A percentile compares a stretch with the other conserved stretches of the same genome.
Conservation (phyloP, 1,284 basidiomycete genomes). For the Tilletia setariae region DNA sequence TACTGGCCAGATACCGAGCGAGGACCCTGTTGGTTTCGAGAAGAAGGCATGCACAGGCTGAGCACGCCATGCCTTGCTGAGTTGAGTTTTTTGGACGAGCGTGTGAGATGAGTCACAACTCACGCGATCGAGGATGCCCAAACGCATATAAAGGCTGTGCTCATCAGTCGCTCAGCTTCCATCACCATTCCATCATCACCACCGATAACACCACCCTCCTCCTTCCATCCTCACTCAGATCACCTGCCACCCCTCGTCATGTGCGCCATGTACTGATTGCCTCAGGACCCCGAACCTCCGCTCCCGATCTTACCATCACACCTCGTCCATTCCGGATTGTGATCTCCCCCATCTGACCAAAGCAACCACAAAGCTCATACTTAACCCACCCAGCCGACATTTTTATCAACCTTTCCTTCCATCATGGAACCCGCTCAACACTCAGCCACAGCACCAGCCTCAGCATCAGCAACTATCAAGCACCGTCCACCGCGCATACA, state of each 20-base stretch:
- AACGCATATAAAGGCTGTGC: background rate
- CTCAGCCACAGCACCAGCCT: background rate
- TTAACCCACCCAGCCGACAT: background rate
- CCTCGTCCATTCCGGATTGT: background rate
- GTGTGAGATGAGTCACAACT: no score
- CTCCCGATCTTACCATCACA: background rate
- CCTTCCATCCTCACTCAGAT: background rate
- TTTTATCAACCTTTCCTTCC: background rate
- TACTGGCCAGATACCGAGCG: no score
- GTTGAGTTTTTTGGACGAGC: no score
- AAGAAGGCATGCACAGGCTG: no score
- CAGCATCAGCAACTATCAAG: background rate
- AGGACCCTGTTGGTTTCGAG: no score
- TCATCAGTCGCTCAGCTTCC: background rate
- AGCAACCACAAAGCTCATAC: no score
- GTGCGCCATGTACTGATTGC: background rate
- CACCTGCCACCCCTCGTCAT: background rate
- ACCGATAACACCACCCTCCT: background rate
- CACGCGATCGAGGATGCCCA: no score
- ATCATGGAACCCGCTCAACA: background rate
- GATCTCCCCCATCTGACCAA: no score
- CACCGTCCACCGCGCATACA: conserved; percentile 8
- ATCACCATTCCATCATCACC: background rate
- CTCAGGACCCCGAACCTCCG: background rate
- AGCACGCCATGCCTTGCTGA: no score